phyloP scores from a whole-genome alignment of 805 yeast genomes.

The Yarrowia keelungensis region DNA sequence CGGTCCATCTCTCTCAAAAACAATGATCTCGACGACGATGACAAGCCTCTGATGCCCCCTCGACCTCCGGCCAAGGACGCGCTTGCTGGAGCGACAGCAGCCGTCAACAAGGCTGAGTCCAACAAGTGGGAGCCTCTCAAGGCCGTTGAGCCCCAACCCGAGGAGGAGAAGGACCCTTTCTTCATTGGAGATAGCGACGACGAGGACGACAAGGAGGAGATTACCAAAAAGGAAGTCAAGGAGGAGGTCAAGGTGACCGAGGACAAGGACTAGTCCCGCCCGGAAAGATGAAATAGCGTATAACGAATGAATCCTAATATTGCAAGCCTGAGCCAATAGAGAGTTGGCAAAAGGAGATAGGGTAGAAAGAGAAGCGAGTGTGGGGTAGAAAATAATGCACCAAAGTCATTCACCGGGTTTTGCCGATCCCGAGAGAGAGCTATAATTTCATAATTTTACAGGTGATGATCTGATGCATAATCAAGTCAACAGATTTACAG shows the following conservation, averaged over 20 bases:
- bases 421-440: neutral
- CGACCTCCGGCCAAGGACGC: conserved; percentile 39
- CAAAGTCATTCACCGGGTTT: neutral
- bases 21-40: conserved; percentile 48
- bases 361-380: no score
- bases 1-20: conserved; percentile 24
- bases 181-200: conserved; percentile 61
- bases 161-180: conserved; percentile 57
- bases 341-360: no score
- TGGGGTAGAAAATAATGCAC: no score
- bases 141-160: conserved; percentile 53
- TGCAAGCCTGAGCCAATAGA: no score
- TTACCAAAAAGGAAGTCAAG: conserved; percentile 29
- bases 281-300: conserved; percentile 9
- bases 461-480: neutral
- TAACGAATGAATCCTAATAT: conserved; percentile 7
- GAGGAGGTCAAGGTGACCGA: conserved; percentile 31
- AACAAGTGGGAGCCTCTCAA: conserved; percentile 57
- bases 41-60: conserved; percentile 46
- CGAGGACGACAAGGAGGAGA: conserved; percentile 46
- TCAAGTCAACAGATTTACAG: no score
- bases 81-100: conserved; percentile 43
- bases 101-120: conserved; percentile 42
- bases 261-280: conserved; percentile 22
- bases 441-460: no score